Evolutionary conservation across 2,329 filamentous ascomycete species (phyloP).

Genomic region (Aspergillus oerlinghausenensis): DNA sequence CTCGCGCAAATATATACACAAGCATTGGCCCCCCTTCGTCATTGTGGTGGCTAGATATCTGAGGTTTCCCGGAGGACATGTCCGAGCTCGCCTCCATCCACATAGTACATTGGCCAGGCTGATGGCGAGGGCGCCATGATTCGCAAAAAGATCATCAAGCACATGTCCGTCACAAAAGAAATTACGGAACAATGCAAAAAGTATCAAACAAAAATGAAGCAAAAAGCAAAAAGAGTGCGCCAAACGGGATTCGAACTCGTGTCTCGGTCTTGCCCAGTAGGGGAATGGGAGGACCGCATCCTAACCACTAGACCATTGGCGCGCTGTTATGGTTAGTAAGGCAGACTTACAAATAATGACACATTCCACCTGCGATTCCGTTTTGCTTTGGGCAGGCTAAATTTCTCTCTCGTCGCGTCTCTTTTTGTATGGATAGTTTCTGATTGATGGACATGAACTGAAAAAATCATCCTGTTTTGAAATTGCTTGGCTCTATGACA

Average conservation of each 20-base stretch:
- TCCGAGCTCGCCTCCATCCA: not conserved
- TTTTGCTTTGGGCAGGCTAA: not conserved
- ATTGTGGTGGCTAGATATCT: not conserved
- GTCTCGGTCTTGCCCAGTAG: not conserved
- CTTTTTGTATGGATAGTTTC: not conserved
- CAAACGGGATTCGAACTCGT: slow-evolving; percentile 1
- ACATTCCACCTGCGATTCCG: not conserved
- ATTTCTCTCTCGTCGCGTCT: not conserved
- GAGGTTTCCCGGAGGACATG: not conserved
- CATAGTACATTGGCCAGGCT: not conserved
- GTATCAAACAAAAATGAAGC: not conserved
- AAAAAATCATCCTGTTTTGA: not conserved
- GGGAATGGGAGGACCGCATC: slow-evolving; percentile 2
- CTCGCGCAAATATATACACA: not conserved
- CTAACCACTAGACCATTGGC: slow-evolving; percentile 2
- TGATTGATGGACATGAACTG: not conserved
- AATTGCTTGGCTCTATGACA: not conserved
- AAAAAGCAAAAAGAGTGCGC: not conserved
- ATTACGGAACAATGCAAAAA: not conserved
- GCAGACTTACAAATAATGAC: not conserved
- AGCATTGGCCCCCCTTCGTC: not conserved
- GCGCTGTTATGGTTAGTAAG: not conserved
- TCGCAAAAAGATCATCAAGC: not conserved
- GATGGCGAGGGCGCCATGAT: not conserved
- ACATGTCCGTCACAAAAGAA: not conserved